Evolutionary conservation across 1,284 basidiomycete genomes (phyloP).

Genomic region (Uromyces viciae-fabae): DNA sequence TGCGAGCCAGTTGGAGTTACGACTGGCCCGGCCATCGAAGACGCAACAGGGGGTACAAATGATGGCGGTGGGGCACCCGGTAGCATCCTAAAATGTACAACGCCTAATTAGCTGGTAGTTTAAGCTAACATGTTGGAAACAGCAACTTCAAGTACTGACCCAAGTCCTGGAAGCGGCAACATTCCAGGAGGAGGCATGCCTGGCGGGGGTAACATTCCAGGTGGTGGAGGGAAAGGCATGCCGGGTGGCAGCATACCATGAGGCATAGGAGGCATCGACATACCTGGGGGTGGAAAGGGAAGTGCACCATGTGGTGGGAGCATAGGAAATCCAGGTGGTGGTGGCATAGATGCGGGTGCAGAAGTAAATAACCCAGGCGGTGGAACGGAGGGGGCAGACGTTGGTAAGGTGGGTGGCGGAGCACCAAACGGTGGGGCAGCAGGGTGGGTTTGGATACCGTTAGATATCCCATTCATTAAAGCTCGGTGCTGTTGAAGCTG

Average conservation of each 20-base stretch:
- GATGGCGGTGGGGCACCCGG: conserved; percentile 29
- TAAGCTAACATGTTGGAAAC: too few relatives aligned
- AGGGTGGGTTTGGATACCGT: conserved; percentile 49
- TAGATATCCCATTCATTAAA: conserved; percentile 69
- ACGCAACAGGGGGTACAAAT: conserved; percentile 37
- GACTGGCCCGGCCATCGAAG: not conserved
- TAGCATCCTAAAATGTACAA: conserved; percentile 24
- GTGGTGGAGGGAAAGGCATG: conserved; percentile 36
- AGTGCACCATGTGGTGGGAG: conserved; percentile 50
- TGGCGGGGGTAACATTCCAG: conserved; percentile 50
- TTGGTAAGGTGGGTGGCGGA: conserved; percentile 44
- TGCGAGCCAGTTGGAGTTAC: conserved; percentile 27
- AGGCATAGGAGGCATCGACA: conserved; percentile 51
- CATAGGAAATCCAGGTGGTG: conserved; percentile 47
- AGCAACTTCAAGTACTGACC: not conserved
- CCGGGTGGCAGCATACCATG: conserved; percentile 48
- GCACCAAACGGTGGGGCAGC: conserved; percentile 49
- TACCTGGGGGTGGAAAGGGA: conserved; percentile 48
- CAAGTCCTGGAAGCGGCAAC: conserved; percentile 24
- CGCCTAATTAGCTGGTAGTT: too few relatives aligned
- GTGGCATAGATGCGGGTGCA: conserved; percentile 46
- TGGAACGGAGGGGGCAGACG: conserved; percentile 33
- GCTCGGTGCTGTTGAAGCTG: conserved; percentile 86
- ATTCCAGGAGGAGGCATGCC: conserved; percentile 47
- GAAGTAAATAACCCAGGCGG: conserved; percentile 39